Evolutionary conservation across 1,139 yeast species (phyloP).

Genomic region (Nakaseomyces uthaithaninus): DNA sequence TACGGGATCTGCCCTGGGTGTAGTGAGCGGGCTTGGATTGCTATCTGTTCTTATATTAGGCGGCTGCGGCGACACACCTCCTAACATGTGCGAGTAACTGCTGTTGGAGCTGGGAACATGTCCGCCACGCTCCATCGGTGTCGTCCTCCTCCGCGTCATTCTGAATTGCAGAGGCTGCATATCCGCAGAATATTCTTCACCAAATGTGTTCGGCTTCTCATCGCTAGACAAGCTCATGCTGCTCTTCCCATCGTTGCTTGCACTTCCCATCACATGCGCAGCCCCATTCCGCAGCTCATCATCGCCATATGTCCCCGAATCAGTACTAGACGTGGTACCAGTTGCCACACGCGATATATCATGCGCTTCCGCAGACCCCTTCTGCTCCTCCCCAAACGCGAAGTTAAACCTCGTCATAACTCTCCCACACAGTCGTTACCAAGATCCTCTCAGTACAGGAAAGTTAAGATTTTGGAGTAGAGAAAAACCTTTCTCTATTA

Average conservation of each 20-base stretch:
- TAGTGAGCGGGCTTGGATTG: slow-evolving; percentile 1
- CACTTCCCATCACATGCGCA: background rate
- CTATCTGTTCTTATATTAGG: background rate
- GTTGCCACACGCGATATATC: background rate
- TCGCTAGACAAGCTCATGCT: slow-evolving; percentile 4
- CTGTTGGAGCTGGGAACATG: too few species aligned
- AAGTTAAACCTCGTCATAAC: slow-evolving; percentile 6
- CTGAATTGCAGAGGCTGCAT: slow-evolving; percentile 25
- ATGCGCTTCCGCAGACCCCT: background rate
- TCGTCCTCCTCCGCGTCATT: slow-evolving; percentile 8
- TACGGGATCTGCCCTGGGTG: slow-evolving; percentile 1
- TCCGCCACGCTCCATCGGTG: background rate
- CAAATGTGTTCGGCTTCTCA: slow-evolving; percentile 2
- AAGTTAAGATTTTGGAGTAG: too few species aligned
- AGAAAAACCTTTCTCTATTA: too few species aligned
- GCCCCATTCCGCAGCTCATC: background rate
- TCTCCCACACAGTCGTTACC: too few species aligned
- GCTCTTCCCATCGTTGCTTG: slow-evolving; percentile 1
- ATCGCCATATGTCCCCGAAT: background rate
- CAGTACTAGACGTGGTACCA: slow-evolving; percentile 2
- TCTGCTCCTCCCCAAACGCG: background rate
- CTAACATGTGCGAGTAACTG: background rate
- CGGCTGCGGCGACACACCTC: background rate
- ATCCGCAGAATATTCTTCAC: slow-evolving; percentile 22
- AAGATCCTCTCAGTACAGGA: too few species aligned